Base-by-base conservation (phyloP, 2,329 filamentous ascomycete genomes). In the Phaeoacremonium minimum region DNA sequence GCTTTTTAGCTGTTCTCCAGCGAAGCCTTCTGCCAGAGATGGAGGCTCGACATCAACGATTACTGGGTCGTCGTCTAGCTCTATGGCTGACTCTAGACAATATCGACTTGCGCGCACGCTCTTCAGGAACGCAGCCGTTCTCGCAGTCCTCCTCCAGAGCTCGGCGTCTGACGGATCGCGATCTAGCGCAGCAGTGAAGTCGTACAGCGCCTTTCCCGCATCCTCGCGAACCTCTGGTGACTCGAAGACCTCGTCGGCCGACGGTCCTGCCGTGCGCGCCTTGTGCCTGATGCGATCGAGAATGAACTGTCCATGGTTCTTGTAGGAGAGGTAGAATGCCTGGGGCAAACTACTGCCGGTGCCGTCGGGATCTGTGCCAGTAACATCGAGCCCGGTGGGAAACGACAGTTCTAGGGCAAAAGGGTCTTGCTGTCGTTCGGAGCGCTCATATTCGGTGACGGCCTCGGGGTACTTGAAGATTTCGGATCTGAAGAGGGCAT, bases 401-500 rank as follows among this genome's bases (percentile, higher is more conserved):
- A 72, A 72, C 2, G 58, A 56, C 4, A 66, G 53, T 36, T 79
- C 75, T 15, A 67, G 52, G 3, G 63, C 58, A 37, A 70, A 63
- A 8, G 64, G 61, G 35, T 77, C 69, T 11, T 71, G 69, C 20
- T 77, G 67, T 46, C 64, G 60, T 44, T 81, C 81, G 38, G 83
- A 74, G 47, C 87, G 80, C 46, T 86, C 80, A 53, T 90, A 94
- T 49, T 95, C 89, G 35, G 88, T 90, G 29, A 81, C 69, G 4
- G 86, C 88, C 58, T 97, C 91, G 35, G 86, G 85, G 54, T 93
- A 95, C 52, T 80, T 84, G 67, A 97, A 97, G 41, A 98, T 93
- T 38, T 96, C 93, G 17, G 90, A 96, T 36, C 84, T 69, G 60
- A 98, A 94, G 2, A 98, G 78, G 26, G 79, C 78, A 32, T 83